Base-by-base conservation (phyloP, 495 filamentous ascomycete species). In the Terfezia claveryi region DNA sequence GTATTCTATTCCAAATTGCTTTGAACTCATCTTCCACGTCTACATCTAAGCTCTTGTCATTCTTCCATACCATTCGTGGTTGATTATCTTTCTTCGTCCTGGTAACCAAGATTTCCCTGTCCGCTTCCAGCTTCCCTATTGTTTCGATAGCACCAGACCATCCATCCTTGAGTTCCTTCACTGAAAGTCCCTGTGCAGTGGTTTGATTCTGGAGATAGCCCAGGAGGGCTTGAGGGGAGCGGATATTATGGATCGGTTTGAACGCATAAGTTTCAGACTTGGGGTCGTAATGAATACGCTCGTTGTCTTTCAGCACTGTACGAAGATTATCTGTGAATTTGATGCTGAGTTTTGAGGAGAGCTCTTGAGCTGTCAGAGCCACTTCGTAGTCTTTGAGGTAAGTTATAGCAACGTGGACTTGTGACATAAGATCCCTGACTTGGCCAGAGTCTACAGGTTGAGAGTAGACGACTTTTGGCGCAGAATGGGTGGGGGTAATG, bases 81-180 rank as follows among this genome's bases (percentile, higher is more conserved):
- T 80, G 76, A 59, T 85, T 81, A 63, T 96, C 92, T 69, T 96
- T 96, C 72, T 92, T 93, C 55, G 87, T 88, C 41, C 87, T 76
- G 32, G 82, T 82, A 14, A 94, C 83, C 17, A 95, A 71, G 11
- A 96, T 71, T 68, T 82, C 81, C 54, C 85, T 81, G 60, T 82
- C 77, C 17, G 67, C 68, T 72, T 96, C 91, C 55, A 96, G 70
- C 59, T 78, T 72, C 56, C 78, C 75, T 68, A 98, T 83, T 1
- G 82, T 74, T 14, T 80, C 75, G 49, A 85, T 77, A 57, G 83
- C 87, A 57, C 80, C 80, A 7, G 80, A 77, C 91, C 91, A 98
- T 32, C 92, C 92, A 63, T 98, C 91, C 66, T 89, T 88, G 32
- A 98, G 74, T 56, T 94, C 85, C 63, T 83, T 85, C 51, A 95